A percentile compares a stretch with the other conserved stretches of the same genome.
phyloP scores from a whole-genome alignment of 352 stramenopile genomes.

The Phytophthora agathidicida region DNA sequence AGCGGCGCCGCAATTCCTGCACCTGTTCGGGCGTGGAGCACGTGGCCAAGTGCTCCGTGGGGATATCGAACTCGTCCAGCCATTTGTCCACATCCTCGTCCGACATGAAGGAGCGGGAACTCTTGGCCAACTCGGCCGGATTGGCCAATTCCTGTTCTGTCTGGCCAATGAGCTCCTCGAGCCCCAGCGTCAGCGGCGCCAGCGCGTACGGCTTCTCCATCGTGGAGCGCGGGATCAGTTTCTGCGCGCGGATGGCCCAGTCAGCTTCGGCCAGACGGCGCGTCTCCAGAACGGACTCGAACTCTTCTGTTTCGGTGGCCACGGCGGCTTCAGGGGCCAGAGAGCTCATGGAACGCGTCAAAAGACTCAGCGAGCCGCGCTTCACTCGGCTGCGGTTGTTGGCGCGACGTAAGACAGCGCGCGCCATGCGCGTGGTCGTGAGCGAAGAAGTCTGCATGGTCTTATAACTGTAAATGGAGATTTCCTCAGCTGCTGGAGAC shows the following conservation, averaged over 20 bases:
- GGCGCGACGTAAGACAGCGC: conserved; percentile 19
- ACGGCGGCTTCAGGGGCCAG: conserved; percentile 23
- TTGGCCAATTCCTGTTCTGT: conserved; percentile 21
- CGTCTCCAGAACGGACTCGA: conserved; percentile 19
- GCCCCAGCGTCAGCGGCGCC: conserved; percentile 25
- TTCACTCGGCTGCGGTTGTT: conserved; percentile 9
- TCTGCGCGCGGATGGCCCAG: conserved; percentile 63
- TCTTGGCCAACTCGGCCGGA: conserved; percentile 4
- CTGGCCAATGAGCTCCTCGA: conserved; percentile 24
- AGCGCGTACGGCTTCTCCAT: conserved; percentile 48
- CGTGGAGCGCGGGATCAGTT: conserved; percentile 50
- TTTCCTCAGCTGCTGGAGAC: conserved; percentile 7
- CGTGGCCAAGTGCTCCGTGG: conserved; percentile 50
- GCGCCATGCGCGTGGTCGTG: conserved; percentile 28
- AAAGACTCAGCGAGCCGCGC: conserved; percentile 11
- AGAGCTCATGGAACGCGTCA: conserved; percentile 38
- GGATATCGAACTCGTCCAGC: conserved; percentile 66
- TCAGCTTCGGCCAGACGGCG: conserved; percentile 50
- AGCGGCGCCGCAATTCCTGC: conserved; percentile 65
- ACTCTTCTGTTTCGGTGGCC: conserved; percentile 20
- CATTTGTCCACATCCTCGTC: conserved; percentile 82
- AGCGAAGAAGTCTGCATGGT: conserved; percentile 33
- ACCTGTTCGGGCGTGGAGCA: conserved; percentile 54
- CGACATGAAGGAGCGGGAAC: conserved; percentile 52
- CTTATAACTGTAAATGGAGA: background rate